Base-by-base conservation (phyloP, 129 eudicot genomes). In the Flaveria bidentis region DNA sequence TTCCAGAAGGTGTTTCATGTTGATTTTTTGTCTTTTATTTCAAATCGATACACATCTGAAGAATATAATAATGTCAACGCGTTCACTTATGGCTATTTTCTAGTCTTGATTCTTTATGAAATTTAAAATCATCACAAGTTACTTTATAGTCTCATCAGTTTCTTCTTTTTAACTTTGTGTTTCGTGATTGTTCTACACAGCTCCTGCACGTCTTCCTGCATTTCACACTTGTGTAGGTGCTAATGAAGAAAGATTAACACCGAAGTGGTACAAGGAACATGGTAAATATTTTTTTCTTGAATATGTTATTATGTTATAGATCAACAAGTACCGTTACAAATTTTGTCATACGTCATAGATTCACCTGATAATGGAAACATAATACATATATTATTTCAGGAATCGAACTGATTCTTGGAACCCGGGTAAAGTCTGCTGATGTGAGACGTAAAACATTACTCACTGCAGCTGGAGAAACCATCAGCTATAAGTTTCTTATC, bases 221-320 rank as follows among this genome's bases (percentile, higher is more conserved):
- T 93, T 93, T 86, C 98, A 90, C 80, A 90, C 97, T n/a, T 93
- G 98, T 79, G 98, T 93, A 20, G 98, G 98, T 80, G 79, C 88
- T 26, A 80, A 87, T 73, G 98, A 90, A 81, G 98, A 90, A 81
- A 88, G 85, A 81, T 81, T 93, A 79, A 87, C 92, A 8, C 92
- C 96, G 55, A 80, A 90, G 52, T 93, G 98, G 98, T 93, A 93
- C 85, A 86, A 90, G 71, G 97, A 93, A 75, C 92, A 93, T 82
- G 98, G 98, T 90, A 86, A 82, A 39, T 36, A 2, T 81, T 42
- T 25, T 42, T 36, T 62, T 50, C 65, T 46, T 45, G 44, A 77
- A 44, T 76, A 18, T 64, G 52, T 22, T 65, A 23, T 23, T 23
- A 23, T 23, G 26, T 23, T 23, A 23, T 23, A 33, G 20, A 33